Conservation (phyloP, 2,329 filamentous ascomycete genomes). For the Domatiomyces catenatus region DNA sequence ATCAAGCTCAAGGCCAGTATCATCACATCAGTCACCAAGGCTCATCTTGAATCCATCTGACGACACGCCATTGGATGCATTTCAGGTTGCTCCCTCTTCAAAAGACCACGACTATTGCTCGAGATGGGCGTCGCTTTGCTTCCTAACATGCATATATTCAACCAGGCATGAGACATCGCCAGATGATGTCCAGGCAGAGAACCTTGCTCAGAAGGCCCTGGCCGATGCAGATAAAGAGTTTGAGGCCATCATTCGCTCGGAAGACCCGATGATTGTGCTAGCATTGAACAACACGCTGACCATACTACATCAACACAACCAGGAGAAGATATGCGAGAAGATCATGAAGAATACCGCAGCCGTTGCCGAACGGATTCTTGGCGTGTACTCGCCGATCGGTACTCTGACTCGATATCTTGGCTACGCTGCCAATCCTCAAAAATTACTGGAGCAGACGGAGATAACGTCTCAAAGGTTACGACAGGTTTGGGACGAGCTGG, state of each 20-base stretch:
- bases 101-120: slow-evolving; percentile 14
- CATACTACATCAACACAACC: slow-evolving; percentile 15
- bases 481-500: background rate
- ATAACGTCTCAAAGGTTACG: background rate
- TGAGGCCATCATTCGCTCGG: slow-evolving; percentile 9
- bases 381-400: slow-evolving; percentile 10
- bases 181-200: slow-evolving; percentile 6
- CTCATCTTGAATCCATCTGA: slow-evolving; percentile 10
- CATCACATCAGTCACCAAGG: slow-evolving; percentile 1
- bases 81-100: slow-evolving; percentile 13
- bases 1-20: slow-evolving; percentile 1
- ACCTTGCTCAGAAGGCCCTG: slow-evolving; percentile 1
- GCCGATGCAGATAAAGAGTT: slow-evolving; percentile 14
- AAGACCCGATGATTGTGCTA: slow-evolving; percentile 13
- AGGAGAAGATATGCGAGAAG: slow-evolving; percentile 9
- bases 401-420: slow-evolving; percentile 13
- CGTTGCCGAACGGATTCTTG: slow-evolving; percentile 9
- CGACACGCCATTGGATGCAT: slow-evolving; percentile 3
- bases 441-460: background rate
- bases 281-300: slow-evolving; percentile 13
- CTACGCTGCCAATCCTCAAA: slow-evolving; percentile 7
- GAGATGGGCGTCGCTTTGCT: slow-evolving; percentile 17
- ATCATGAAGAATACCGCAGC: slow-evolving; percentile 11
- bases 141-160: slow-evolving; percentile 17
- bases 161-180: slow-evolving; percentile 6